Conservation (phyloP, 1,139 yeast species). For the Magnusiomyces suaveolens region DNA sequence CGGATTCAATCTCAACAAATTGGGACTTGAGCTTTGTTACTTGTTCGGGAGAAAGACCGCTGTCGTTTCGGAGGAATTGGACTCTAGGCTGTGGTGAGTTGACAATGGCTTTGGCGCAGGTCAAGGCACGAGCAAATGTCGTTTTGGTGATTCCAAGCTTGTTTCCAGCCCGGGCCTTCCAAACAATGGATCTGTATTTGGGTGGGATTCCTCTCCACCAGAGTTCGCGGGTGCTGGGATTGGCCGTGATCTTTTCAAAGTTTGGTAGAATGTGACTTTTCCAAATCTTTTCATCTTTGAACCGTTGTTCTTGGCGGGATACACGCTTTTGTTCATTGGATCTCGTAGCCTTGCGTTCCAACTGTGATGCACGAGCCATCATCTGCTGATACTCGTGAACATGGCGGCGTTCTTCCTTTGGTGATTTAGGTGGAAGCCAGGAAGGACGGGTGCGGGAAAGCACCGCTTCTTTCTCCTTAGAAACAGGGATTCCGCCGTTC, state of each 20-base stretch:
- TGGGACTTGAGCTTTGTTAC: conserved; percentile 18
- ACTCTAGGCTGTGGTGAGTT: not conserved
- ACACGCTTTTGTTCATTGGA: conserved; percentile 27
- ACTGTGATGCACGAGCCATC: conserved; percentile 37
- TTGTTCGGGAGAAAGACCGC: conserved; percentile 2
- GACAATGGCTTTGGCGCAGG: conserved; percentile 14
- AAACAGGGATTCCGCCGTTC: conserved; percentile 18
- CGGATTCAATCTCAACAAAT: conserved; percentile 24
- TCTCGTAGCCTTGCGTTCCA: conserved; percentile 21
- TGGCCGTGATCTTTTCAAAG: conserved; percentile 30
- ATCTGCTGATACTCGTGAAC: conserved; percentile 45
- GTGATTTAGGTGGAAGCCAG: conserved; percentile 58
- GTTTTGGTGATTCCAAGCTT: conserved; percentile 23
- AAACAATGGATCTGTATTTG: conserved; percentile 40
- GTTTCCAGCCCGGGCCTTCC: conserved; percentile 44
- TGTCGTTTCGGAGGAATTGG: not conserved
- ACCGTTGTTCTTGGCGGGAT: conserved; percentile 25
- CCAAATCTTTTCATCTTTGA: conserved; percentile 38
- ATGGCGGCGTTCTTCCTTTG: conserved; percentile 47
- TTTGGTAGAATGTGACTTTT: conserved; percentile 35
- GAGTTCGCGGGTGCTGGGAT: conserved; percentile 41
- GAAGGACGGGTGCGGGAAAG: conserved; percentile 50
- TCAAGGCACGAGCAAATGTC: conserved; percentile 20
- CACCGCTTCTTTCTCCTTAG: conserved; percentile 25
- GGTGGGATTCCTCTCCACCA: conserved; percentile 64